Base-by-base conservation (phyloP, 495 filamentous ascomycete genomes). In the Diplogelasinospora grovesii region DNA sequence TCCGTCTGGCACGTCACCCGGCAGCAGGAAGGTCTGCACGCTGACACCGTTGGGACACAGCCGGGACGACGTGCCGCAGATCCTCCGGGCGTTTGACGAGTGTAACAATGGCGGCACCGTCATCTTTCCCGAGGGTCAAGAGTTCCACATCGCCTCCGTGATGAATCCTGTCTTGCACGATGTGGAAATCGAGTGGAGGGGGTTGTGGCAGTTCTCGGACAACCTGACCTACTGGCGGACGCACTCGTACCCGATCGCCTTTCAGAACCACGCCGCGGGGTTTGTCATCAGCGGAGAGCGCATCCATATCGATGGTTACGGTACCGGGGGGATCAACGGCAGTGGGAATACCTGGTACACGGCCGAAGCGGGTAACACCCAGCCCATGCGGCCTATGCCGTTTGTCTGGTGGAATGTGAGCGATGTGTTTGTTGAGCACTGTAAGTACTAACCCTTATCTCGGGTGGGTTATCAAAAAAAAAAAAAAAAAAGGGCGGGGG, bases 401-500 rank as follows among this genome's bases (percentile, higher is more conserved):
- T 77, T 79, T 38, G 75, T 79, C 0, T 71, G 73, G 34, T 79
- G 74, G 74, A 79, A 78, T 49, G 69, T 74, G 3, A 70, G 66
- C 21, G 60, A 74, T 37, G 73, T 77, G 16, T 56, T 56, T 13
- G 73, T 78, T 13, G 58, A 65, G 16, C 69, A 75, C 39, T 77
- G 53, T 53, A 45, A 37, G 41, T 30, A 14, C 34, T 18, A 19
- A n/a, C 14, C 36, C 9, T n/a, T 21, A 26, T 13, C 21, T 24
- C 8, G n/a, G n/a, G n/a, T n/a, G n/a, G n/a, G n/a, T n/a, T n/a
- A n/a, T n/a, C n/a, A n/a, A n/a, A n/a, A n/a, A n/a, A n/a, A n/a
- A n/a, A n/a, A n/a, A n/a, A n/a, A n/a, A n/a, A n/a, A n/a, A n/a
- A n/a, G n/a, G n/a, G n/a, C n/a, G n/a, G n/a, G n/a, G n/a, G n/a